Evolutionary conservation across 257 asterid species (phyloP), one percentile per base, ranked within the genome.

Genomic region (Solanum acaule): DNA sequence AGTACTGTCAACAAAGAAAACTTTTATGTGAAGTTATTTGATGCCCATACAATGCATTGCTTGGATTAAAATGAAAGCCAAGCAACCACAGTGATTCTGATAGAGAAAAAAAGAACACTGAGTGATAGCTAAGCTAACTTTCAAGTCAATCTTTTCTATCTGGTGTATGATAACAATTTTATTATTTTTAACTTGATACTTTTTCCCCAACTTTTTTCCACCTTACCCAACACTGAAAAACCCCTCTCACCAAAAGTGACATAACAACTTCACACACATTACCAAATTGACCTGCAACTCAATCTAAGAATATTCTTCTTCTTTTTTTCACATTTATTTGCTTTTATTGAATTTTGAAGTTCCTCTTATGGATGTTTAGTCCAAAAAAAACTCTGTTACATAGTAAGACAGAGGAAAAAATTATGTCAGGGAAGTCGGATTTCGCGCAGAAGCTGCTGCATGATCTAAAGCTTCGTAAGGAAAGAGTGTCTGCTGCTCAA

Each of bases 391-490:
- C 18, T 81, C 11, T 27, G 70, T 81, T 81, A 25, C 42, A 46
- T 11, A 44, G 85, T 79, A 79, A 27, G 37, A 79, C 25, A 81
- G 38, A 1, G 22, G 34, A 63, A 56, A 44, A 10, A 18, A 89
- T 35, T 86, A 95, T 96, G 98, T 88, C 96, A 3, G 34, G 92
- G 6, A 95, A 92, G 78, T 90, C 98, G 6, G 98, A 95, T 89
- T 94, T 96, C 68, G 98, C 98, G 1, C 98, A 96, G 95, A 96
- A 96, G 90, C 91, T 96, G 92, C 96, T 96, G 73, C 84, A 88
- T 10, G 99, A 96, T 92, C 98, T 96, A 61, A 95, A 96, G 33
- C 81, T 78, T 73, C 86, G 98, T 40, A 95, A 96, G 92, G 98
- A 95, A 88, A 87, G 90, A 88, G 91, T 96, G 92, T 91, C 94